Conservation (phyloP, 1,139 yeast species). For the Suhomyces terraborum region DNA sequence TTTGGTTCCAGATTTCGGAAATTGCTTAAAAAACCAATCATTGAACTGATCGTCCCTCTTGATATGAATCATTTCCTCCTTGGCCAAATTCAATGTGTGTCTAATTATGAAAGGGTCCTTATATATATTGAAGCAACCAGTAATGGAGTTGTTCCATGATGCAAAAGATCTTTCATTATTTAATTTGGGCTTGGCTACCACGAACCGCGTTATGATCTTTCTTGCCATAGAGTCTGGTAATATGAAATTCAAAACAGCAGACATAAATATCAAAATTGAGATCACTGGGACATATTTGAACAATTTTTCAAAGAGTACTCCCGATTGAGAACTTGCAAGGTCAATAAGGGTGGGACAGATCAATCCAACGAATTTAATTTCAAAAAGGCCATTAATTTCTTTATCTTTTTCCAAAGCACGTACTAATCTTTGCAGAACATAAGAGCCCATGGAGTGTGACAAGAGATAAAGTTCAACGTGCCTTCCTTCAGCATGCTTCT, state of each 20-base stretch:
- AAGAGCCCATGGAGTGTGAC: slow-evolving; percentile 67
- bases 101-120: slow-evolving; percentile 43
- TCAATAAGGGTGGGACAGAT: slow-evolving; percentile 66
- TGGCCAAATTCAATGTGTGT: slow-evolving; percentile 58
- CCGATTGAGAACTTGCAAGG: slow-evolving; percentile 54
- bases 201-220: slow-evolving; percentile 23
- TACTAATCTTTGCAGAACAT: slow-evolving; percentile 54
- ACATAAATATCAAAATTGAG: slow-evolving; percentile 25
- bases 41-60: slow-evolving; percentile 44
- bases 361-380: slow-evolving; percentile 52
- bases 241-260: slow-evolving; percentile 24
- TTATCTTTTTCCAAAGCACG: slow-evolving; percentile 25
- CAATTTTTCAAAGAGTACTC: slow-evolving; percentile 38
- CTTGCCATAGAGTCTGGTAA: slow-evolving; percentile 25
- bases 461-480: slow-evolving; percentile 45
- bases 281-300: slow-evolving; percentile 37
- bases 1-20: slow-evolving; percentile 25
- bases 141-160: slow-evolving; percentile 41
- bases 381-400: slow-evolving; percentile 21
- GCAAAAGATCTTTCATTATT: slow-evolving; percentile 21
- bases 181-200: slow-evolving; percentile 28
- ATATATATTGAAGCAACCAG: slow-evolving; percentile 46
- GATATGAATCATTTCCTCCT: slow-evolving; percentile 57
- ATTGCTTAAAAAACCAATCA: slow-evolving; percentile 48
- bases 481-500: slow-evolving; percentile 15